These are phyloP conservation scores for Platanthera zijinensis DNA, from an alignment of 106 monocot genomes.

Conservation along the genomic window DNA sequence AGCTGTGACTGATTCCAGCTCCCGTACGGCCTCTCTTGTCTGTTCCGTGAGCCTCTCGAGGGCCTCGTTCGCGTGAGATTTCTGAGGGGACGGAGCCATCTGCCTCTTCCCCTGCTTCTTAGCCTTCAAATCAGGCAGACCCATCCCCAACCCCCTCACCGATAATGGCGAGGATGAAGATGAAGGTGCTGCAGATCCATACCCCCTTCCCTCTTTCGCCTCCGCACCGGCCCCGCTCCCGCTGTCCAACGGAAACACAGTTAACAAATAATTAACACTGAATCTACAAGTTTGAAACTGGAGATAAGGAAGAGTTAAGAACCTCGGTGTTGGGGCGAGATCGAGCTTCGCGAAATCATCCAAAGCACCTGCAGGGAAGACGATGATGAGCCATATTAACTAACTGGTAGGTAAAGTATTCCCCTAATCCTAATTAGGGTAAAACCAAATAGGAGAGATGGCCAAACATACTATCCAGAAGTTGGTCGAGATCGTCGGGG, in stretches of 20 bases:
- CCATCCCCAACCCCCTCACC: constrained; percentile 10
- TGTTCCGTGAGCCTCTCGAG: constrained; percentile 20
- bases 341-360: constrained; percentile 25
- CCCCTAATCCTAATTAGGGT: neutral
- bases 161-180: neutral
- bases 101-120: constrained; percentile 8
- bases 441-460: neutral
- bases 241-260: neutral
- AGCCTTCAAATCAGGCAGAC: constrained; percentile 8
- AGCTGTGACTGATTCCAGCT: constrained; percentile 14
- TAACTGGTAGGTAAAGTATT: neutral
- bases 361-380: constrained; percentile 15
- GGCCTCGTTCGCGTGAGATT: constrained; percentile 13
- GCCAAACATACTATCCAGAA: constrained; percentile 13
- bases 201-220: neutral
- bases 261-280: constrained; percentile 1
- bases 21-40: constrained; percentile 20
- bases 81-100: neutral
- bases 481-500: constrained; percentile 25
- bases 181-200: neutral
- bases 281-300: neutral
- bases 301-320: neutral
- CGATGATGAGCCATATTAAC: neutral
- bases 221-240: neutral
- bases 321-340: constrained; percentile 11